Base-by-base conservation (phyloP, 306 rosid species). In the Comarum palustre region DNA sequence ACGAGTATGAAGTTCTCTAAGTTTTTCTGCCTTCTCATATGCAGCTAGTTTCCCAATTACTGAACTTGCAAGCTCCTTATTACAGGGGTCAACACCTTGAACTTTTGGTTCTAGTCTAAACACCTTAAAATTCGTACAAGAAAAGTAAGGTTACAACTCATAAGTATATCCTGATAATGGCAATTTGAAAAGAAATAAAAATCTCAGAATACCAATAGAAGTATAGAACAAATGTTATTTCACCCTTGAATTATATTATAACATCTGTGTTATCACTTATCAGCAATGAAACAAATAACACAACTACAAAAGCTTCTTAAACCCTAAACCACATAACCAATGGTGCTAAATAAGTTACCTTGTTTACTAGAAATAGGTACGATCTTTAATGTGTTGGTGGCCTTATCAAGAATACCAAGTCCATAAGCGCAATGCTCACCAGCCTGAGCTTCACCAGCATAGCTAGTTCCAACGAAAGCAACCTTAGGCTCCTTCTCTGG, bases 101-200 rank as follows among this genome's bases (percentile, higher is more conserved):
- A 93, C 86, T 76, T 64, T 91, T 3, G 98, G 94, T 27, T 93
- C 97, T 82, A 93, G 73, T 79, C 98, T 86, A 73, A 93, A 85
- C 84, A 93, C 76, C 98, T 93, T 85, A 48, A 79, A 13, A 74
- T 36, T 4, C 45, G 60, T 6, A 36, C 9, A 7, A 65, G 60
- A 80, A 42, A n/a, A n/a, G 63, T 73, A 55, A 32, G 42, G 48
- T n/a, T 24, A 47, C n/a, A 61, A 31, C n/a, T 52, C 31, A 43
- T 8, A 59, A 27, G 31, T 22, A 41, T 20, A 39, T n/a, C n/a
- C n/a, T n/a, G n/a, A n/a, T n/a, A n/a, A n/a, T n/a, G n/a, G n/a
- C n/a, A n/a, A n/a, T n/a, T n/a, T n/a, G n/a, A 39, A 5, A 5
- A 45, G 20, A 27, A 12, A 41, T n/a, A 2, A 41, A 65, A 46